Percentiles rank a stretch among this genome's conserved stretches.
Conservation (phyloP, 306 rosid genomes). For the Castanea crenata region DNA sequence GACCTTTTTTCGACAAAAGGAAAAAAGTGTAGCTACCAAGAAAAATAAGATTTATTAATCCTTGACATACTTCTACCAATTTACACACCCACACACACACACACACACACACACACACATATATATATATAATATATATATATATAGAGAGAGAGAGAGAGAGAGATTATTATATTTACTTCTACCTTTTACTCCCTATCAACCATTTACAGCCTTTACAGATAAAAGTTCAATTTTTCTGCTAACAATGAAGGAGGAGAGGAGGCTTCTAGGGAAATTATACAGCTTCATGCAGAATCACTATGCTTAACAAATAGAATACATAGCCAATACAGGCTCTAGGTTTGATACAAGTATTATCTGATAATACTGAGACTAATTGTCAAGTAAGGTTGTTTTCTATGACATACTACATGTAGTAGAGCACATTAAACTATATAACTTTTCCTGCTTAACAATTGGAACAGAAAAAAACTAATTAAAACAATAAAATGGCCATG, state of each 20-base stretch:
- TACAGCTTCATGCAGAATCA: not conserved
- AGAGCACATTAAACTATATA: not conserved
- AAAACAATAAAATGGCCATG: not conserved
- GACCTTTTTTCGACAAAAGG: no score
- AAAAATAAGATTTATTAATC: not conserved
- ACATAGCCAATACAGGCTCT: not conserved
- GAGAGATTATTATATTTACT: no score
- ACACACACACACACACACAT: no score
- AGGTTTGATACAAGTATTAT: not conserved
- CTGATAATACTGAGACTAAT: not conserved
- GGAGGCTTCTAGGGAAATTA: not conserved
- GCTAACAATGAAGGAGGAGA: not conserved
- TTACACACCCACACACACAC: not conserved
- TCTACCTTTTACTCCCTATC: not conserved
- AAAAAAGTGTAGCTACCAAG: not conserved
- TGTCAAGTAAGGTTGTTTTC: not conserved
- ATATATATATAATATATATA: no score
- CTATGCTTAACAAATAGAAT: not conserved
- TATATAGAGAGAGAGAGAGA: no score
- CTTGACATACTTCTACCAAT: not conserved
- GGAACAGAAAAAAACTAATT: not conserved
- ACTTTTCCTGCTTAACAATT: not conserved
- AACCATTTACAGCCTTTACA: not conserved
- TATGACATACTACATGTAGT: not conserved
- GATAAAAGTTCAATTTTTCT: not conserved